Evolutionary conservation across 371 early-diverging fungal genomes (phyloP), one percentile per base, ranked within the genome.

Genomic region (Circinella umbellata): DNA sequence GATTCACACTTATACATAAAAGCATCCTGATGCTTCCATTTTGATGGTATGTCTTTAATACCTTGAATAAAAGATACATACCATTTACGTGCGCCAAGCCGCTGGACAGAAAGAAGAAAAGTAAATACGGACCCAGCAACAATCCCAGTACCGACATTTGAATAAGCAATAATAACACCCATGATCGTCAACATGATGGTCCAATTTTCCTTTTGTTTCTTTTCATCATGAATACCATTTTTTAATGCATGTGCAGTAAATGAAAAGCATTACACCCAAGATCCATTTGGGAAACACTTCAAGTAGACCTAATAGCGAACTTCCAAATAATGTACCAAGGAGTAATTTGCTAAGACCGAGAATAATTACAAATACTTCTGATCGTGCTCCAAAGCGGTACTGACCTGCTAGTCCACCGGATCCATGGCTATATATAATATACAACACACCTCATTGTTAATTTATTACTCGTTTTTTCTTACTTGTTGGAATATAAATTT

Each of bases 401-500:
- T 96, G 97, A 11, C 93, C 97, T 15, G 95, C 96, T 42, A 96
- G 79, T 11, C 97, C 97, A 27, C 97, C 97, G 9, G 94, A 92
- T 27, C 94, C 91, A 69, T 91, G 93, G 66, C 85, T 80, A 64
- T 18, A 15, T 27, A 49, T 38, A n/a, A 13, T 42, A 59, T n/a
- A 15, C 27, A 61, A 39, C 27, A 27, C 27, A 27, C 27, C 27
- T 34, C 3, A 42, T 57, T 61, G 20, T 53, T 3, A 61, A 37
- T 61, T 39, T 35, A n/a, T 15, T 4, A 8, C n/a, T 7, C 20
- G 27, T 53, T 53, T 34, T 57, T 7, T 8, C n/a, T 47, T 61
- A 8, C 42, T 8, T 49, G 15, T 9, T 20, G 27, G 27, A 27
- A 27, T 27, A 27, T 27, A 27, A 27, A 27, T 27, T 27, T 27